These are phyloP conservation scores for Solanum acaule DNA, from an alignment of 257 asterid genomes.

Conservation along the genomic window DNA sequence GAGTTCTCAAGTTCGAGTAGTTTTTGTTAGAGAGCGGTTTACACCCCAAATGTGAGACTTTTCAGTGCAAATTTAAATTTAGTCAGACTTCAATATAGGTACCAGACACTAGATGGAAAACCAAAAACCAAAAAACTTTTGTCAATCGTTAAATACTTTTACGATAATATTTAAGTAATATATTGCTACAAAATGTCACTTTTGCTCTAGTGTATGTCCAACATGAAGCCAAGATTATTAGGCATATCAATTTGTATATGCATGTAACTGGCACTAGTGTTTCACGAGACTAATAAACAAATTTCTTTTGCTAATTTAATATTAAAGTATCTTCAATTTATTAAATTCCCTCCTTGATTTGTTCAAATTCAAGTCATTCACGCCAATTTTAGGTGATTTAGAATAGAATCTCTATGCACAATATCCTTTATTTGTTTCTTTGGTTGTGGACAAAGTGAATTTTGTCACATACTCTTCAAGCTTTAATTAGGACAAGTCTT, in stretches of 20 bases:
- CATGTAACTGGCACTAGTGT: not conserved
- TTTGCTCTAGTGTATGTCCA: not conserved
- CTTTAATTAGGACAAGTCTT: not conserved
- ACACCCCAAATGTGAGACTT: too few relatives aligned
- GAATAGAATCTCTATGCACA: not conserved
- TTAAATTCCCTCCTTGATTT: not conserved
- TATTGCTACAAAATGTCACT: not conserved
- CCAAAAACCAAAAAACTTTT: rapidly evolving
- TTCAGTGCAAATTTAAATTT: too few relatives aligned
- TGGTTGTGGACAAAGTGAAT: not conserved
- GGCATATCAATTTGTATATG: not conserved
- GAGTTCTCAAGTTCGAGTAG: rapidly evolving
- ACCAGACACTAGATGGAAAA: rapidly evolving
- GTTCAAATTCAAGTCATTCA: not conserved
- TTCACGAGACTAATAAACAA: not conserved
- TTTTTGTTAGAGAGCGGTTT: too few relatives aligned
- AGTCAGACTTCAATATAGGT: rapidly evolving
- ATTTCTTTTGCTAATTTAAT: not conserved
- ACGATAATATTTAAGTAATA: too few relatives aligned
- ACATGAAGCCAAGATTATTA: not conserved
- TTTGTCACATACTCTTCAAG: not conserved
- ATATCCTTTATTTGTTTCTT: not conserved
- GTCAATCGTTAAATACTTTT: too few relatives aligned
- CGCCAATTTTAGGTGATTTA: not conserved
- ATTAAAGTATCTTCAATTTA: not conserved